Conservation (phyloP, 768 basidiomycete species). For the Termitomyces sp. region DNA sequence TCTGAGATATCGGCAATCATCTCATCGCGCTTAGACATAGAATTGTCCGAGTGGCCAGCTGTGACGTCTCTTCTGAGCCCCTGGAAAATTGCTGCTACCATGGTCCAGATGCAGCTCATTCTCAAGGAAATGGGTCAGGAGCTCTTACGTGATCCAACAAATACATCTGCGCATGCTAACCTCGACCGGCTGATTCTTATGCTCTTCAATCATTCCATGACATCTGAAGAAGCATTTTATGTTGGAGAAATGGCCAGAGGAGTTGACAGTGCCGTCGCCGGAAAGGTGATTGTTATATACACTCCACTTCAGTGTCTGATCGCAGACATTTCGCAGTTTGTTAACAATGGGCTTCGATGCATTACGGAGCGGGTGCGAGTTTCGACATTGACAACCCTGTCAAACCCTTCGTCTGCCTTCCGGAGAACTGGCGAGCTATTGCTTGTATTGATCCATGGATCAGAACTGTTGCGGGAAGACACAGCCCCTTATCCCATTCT, state of each 20-base stretch:
- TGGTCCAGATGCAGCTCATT: conserved; percentile 73
- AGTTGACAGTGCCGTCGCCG: conserved; percentile 60
- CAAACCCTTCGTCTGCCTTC: conserved; percentile 33
- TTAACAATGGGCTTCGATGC: conserved; percentile 69
- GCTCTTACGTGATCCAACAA: conserved; percentile 53
- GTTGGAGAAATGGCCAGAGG: conserved; percentile 80
- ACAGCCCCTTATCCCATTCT: conserved; percentile 41
- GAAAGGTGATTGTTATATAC: conserved; percentile 45
- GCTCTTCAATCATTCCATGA: conserved; percentile 70
- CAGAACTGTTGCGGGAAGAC: conserved; percentile 57
- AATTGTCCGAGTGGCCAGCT: conserved; percentile 55
- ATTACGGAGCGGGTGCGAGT: conserved; percentile 52
- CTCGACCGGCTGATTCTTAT: conserved; percentile 64
- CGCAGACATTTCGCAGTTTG: conserved; percentile 42
- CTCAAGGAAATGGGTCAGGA: conserved; percentile 71
- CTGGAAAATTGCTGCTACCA: conserved; percentile 81
- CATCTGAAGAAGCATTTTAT: conserved; percentile 77
- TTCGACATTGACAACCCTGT: conserved; percentile 21
- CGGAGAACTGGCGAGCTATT: conserved; percentile 63
- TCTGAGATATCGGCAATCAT: neutral
- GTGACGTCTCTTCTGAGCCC: conserved; percentile 70
- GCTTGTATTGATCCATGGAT: conserved; percentile 63
- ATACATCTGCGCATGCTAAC: conserved; percentile 52
- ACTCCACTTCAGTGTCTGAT: neutral
- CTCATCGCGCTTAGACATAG: conserved; percentile 31